phyloP scores from a whole-genome alignment of 2,329 filamentous ascomycete genomes.

The Calonectria leucothoes region DNA sequence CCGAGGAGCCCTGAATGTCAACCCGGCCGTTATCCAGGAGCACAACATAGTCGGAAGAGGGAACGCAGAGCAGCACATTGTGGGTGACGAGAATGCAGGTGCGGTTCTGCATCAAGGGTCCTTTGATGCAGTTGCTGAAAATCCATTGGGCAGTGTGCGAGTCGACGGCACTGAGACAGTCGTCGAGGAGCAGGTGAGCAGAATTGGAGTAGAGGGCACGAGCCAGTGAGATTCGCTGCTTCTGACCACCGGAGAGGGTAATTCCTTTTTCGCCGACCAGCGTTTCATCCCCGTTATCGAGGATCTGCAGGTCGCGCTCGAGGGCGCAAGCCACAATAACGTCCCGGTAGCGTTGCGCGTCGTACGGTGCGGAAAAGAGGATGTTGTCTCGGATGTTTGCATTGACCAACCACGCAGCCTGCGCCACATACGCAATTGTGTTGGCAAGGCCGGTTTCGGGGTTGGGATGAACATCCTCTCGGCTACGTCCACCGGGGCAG shows the following conservation, averaged over 20 bases:
- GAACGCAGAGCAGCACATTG: conserved; percentile 89
- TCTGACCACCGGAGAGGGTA: conserved; percentile 94
- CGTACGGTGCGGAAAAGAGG: conserved; percentile 83
- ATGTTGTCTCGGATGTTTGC: conserved; percentile 97
- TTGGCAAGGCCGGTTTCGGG: conserved; percentile 89
- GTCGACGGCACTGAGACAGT: conserved; percentile 96
- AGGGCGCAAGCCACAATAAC: conserved; percentile 93
- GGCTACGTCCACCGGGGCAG: conserved; percentile 85
- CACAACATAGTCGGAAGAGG: conserved; percentile 83
- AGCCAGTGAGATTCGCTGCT: conserved; percentile 97
- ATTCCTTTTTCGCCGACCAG: conserved; percentile 98
- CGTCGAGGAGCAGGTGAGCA: conserved; percentile 89
- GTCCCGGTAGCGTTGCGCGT: conserved; percentile 85
- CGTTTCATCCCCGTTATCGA: conserved; percentile 92
- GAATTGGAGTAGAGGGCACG: conserved; percentile 97
- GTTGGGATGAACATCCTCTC: conserved; percentile 85
- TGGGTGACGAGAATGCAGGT: conserved; percentile 97
- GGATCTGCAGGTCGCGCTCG: conserved; percentile 89
- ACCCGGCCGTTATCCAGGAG: conserved; percentile 90
- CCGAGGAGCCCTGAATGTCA: conserved; percentile 78
- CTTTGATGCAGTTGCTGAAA: conserved; percentile 91
- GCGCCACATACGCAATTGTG: conserved; percentile 94
- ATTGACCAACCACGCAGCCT: conserved; percentile 97
- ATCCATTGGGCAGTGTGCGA: conserved; percentile 99
- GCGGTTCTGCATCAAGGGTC: conserved; percentile 86